Base-by-base conservation (phyloP, 257 asterid species). In the Gardenia jasminoides region DNA sequence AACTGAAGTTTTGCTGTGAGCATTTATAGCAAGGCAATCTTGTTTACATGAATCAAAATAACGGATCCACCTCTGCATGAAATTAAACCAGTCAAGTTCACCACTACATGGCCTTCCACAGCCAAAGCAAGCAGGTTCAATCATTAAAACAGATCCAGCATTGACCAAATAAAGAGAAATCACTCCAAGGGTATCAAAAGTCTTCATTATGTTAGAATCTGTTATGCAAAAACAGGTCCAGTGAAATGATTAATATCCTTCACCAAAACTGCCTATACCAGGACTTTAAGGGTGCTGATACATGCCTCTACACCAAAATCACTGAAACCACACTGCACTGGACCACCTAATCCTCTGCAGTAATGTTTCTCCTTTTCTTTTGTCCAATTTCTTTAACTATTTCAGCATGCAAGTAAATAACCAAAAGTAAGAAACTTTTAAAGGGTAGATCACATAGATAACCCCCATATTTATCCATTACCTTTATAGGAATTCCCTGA, bases 1-100 rank as follows among this genome's bases (percentile, higher is more conserved):
- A 71, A 93, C 97, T 22, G 98, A 92, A 76, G 94, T 90, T 82
- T 82, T 90, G 87, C 96, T 92, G 86, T 95, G 98, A 33, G 98
- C 97, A 86, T 93, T 95, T 81, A 93, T 92, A 26, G 98, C 36
- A 59, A 93, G 88, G 80, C 98, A 93, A 54, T 95, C 98, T 79
- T 89, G 97, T 77, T 90, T 87, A 84, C 74, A 67, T 1, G 97
- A 88, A 68, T 92, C 92, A 73, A 95, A 95, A 83, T 85, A 83
- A 22, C 52, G 88, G 50, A 82, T 78, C 99, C 99, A 93, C 83
- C 81, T 92, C 98, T 95, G 94, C 91, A 80, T 58, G 72, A 56
- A 58, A 82, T 59, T 28, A 74, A 67, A 82, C 15, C 67, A 44
- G 44, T 62, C 65, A 82, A 78, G 62, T 66, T 77, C 19, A 70